Percentiles rank a stretch among this genome's conserved stretches.
These are phyloP conservation scores for Suhomyces faveliae DNA, from an alignment of 805 yeast genomes.

Conservation along the genomic window DNA sequence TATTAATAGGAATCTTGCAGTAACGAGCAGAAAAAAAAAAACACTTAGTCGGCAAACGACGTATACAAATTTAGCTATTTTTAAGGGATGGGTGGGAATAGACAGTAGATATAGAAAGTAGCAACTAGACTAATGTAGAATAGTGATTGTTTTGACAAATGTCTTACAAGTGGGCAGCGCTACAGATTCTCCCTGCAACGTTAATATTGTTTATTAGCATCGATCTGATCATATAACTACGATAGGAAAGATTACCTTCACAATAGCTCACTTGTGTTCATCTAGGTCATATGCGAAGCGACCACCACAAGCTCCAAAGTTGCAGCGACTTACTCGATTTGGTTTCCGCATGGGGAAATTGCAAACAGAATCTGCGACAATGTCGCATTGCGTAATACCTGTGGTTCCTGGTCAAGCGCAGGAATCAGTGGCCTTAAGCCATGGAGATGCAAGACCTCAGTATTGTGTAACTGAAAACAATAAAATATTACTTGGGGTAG, in stretches of 20 bases:
- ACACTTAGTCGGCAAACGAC: background rate
- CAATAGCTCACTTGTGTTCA: background rate
- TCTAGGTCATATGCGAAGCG: background rate
- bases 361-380: background rate
- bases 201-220: background rate
- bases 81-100: background rate
- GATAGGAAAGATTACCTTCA: constrained; percentile 1
- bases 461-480: background rate
- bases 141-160: background rate
- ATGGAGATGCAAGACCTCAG: background rate
- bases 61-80: background rate
- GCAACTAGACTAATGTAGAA: background rate
- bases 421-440: background rate
- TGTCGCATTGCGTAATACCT: background rate
- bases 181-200: background rate
- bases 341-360: constrained; percentile 1
- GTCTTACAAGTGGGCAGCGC: background rate
- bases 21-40: background rate
- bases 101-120: background rate
- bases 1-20: background rate
- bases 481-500: background rate
- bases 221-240: background rate
- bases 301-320: background rate
- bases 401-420: background rate
- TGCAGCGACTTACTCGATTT: background rate